A percentile compares a stretch with the other conserved stretches of the same genome.
Conservation (phyloP, 2,329 filamentous ascomycete species). For the Endoconidiophora laricicola region DNA sequence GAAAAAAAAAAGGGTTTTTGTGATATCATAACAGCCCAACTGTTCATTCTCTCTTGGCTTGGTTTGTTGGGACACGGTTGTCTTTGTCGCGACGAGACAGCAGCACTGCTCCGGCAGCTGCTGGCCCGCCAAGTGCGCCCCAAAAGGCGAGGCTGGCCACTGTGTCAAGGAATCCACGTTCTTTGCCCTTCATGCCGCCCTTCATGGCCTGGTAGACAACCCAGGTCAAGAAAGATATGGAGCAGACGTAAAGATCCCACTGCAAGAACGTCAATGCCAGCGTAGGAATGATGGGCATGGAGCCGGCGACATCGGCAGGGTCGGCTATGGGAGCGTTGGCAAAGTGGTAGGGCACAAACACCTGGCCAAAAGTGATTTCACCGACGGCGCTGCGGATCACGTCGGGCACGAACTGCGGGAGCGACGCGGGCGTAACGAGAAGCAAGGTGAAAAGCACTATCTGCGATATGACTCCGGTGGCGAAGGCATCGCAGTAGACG, state of each 20-base stretch:
- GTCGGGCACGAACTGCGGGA: background rate
- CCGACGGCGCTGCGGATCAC: background rate
- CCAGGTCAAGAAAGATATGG: background rate
- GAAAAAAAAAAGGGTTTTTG: no score
- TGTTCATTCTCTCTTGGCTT: background rate
- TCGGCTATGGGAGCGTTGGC: background rate
- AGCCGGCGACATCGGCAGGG: background rate
- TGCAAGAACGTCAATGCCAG: slow-evolving; percentile 2
- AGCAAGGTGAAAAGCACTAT: background rate
- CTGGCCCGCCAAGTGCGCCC: background rate
- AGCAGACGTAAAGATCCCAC: slow-evolving; percentile 1
- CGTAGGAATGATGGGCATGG: background rate
- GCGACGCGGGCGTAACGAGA: background rate
- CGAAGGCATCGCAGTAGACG: background rate
- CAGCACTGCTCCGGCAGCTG: background rate
- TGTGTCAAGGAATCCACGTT: background rate
- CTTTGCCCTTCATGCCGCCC: background rate
- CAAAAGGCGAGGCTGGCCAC: background rate
- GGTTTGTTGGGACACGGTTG: background rate
- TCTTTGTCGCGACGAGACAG: background rate
- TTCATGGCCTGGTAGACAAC: background rate
- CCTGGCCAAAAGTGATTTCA: background rate
- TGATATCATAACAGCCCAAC: no score
- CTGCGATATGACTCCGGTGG: background rate
- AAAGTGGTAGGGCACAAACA: slow-evolving; percentile 1